Base-by-base conservation (phyloP, 106 monocot species). In the Phalaenopsis aphrodite region DNA sequence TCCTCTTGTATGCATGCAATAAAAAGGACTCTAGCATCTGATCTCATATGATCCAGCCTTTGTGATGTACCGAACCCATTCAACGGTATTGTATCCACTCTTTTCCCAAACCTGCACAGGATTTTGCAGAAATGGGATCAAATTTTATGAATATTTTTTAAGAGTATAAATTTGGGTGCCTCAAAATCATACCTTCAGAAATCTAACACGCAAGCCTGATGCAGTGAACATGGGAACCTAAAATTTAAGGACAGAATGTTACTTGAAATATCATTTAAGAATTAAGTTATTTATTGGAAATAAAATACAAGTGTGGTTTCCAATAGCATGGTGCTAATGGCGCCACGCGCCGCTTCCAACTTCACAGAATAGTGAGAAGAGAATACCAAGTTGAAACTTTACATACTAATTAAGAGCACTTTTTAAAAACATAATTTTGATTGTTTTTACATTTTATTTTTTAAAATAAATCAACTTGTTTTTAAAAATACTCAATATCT, bases 141-240 rank as follows among this genome's bases (percentile, higher is more conserved):
- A 24, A 65, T 65, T 65, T 65, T n/a, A 65, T 65, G 21, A 65
- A 65, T 65, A 8, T 21, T n/a, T 65, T 65, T 65, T 10, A 3
- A 52, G 52, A 14, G 52, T 52, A 9, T n/a, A 36, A 69, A 37
- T 69, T 36, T 5, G 21, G n/a, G n/a, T 24, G 10, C 14, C 14
- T 4, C 38, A 69, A 69, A 74, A 8, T 12, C 18, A 23, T 91
- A 95, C 99, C 99, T 94, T 99, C 2, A 99, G 87, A 85, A 99
- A 99, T 75, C 98, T 83, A 56, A 99, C 98, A 7, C 98, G 85
- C 74, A 99, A 79, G 75, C 98, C 98, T 77, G 98, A 99, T 61
- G 98, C 98, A 45, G 98, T 99, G 83, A 99, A 99, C 98, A 99
- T 99, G 37, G 98, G 98, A 79, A 99, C 98, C 98, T 99, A 79